A percentile compares a stretch with the other conserved stretches of the same genome.
These are phyloP conservation scores for Trichoderma endophyticum DNA, from an alignment of 2,329 filamentous ascomycete species.

Conservation along the genomic window DNA sequence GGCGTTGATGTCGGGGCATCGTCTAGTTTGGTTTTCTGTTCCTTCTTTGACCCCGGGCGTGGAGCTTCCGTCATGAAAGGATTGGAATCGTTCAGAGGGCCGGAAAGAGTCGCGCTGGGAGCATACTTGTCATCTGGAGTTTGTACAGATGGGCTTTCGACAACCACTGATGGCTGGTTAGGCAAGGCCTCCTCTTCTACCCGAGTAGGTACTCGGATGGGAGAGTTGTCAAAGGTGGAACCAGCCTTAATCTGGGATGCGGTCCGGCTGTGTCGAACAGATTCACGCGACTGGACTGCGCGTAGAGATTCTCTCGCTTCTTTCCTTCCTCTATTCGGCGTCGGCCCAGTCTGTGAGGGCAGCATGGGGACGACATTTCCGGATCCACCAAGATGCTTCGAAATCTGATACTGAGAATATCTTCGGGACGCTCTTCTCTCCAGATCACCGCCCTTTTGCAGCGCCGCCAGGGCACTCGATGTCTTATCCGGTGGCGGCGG, in stretches of 20 bases:
- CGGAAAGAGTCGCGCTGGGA: constrained; percentile 57
- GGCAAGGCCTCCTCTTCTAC: constrained; percentile 59
- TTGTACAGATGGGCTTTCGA: constrained; percentile 40
- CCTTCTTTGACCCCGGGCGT: constrained; percentile 20
- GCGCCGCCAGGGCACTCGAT: constrained; percentile 83
- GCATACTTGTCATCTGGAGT: constrained; percentile 65
- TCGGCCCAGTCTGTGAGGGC: constrained; percentile 75
- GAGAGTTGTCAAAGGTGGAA: constrained; percentile 53
- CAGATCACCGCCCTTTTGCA: constrained; percentile 88
- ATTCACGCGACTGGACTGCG: constrained; percentile 55
- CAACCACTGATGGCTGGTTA: constrained; percentile 25
- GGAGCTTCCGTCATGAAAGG: constrained; percentile 28
- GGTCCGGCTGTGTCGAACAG: constrained; percentile 48
- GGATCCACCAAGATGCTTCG: constrained; percentile 81
- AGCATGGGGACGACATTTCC: constrained; percentile 83
- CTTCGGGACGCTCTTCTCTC: constrained; percentile 88
- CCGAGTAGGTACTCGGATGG: constrained; percentile 55
- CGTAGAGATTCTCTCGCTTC: constrained; percentile 83
- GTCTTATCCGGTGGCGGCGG: constrained; percentile 66
- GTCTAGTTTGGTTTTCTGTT: constrained; percentile 25
- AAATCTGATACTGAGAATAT: constrained; percentile 96
- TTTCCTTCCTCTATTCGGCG: constrained; percentile 76
- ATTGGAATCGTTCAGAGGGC: constrained; percentile 50
- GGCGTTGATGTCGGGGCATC: constrained; percentile 22
- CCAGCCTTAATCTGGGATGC: constrained; percentile 44